These are phyloP conservation scores for Stentor roeselii DNA, from an alignment of 73 alveolate species.

Conservation along the genomic window DNA sequence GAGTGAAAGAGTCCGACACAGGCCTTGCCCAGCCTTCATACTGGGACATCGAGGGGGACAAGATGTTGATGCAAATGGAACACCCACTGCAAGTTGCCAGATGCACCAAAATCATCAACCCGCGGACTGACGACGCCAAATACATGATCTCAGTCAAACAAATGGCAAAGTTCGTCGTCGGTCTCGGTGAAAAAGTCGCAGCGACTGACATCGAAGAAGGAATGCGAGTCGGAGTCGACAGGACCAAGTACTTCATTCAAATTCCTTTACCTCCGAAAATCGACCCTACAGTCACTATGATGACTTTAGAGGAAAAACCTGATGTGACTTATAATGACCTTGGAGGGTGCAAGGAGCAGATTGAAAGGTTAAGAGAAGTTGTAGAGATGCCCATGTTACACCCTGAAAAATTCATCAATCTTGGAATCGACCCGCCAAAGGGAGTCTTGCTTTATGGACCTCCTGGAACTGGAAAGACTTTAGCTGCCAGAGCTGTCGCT, in stretches of 20 bases:
- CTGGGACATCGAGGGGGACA: slow-evolving; percentile 86
- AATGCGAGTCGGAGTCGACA: slow-evolving; percentile 98
- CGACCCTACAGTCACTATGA: slow-evolving; percentile 98
- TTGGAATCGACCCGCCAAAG: slow-evolving; percentile 68
- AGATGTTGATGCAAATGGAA: slow-evolving; percentile 77
- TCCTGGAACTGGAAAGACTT: slow-evolving; percentile 93
- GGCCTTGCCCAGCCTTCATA: slow-evolving; percentile 93
- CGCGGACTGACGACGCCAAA: slow-evolving; percentile 88
- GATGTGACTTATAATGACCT: slow-evolving; percentile 98
- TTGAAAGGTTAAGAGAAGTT: too few species aligned
- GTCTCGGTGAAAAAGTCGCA: slow-evolving; percentile 95
- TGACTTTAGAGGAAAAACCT: slow-evolving; percentile 99
- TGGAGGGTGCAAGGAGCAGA: slow-evolving; percentile 98
- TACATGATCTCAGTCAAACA: slow-evolving; percentile 94
- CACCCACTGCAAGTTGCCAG: slow-evolving; percentile 89
- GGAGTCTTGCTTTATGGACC: slow-evolving; percentile 73
- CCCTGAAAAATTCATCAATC: slow-evolving; percentile 67
- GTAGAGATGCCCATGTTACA: too few species aligned
- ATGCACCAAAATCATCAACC: slow-evolving; percentile 88
- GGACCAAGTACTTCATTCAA: slow-evolving; percentile 85
- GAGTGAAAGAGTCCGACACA: slow-evolving; percentile 81
- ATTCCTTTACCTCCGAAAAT: slow-evolving; percentile 98
- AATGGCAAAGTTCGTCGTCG: slow-evolving; percentile 97
- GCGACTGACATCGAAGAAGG: slow-evolving; percentile 99
- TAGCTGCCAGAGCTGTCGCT: slow-evolving; percentile 93